phyloP scores from a whole-genome alignment of 208 protist species.

The Leptomonas pyrrhocoris region DNA sequence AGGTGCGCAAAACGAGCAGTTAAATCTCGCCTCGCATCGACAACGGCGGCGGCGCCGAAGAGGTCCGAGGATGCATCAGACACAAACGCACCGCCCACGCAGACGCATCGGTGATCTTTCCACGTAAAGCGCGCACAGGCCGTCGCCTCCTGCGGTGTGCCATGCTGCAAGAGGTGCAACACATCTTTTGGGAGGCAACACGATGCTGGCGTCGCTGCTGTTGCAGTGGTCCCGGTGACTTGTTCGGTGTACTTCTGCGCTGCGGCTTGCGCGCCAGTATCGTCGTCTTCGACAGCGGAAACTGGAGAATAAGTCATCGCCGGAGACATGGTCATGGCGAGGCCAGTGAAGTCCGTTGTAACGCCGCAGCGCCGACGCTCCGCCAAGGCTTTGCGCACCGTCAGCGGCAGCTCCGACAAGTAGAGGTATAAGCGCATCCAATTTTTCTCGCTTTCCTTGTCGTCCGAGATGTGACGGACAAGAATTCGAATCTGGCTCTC shows the following conservation, averaged over 20 bases:
- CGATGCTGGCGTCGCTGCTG: background rate
- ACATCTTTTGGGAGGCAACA: constrained; percentile 16
- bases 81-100: constrained; percentile 6
- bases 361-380: constrained; percentile 23
- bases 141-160: background rate
- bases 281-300: background rate
- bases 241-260: background rate
- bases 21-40: background rate
- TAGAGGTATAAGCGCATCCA: constrained; percentile 61
- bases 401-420: constrained; percentile 38
- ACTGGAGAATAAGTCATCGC: background rate
- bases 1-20: background rate
- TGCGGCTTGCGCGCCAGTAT: no score
- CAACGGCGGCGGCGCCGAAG: background rate
- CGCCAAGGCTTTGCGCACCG: constrained; percentile 13
- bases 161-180: constrained; percentile 26
- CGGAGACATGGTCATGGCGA: background rate
- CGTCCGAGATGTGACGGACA: constrained; percentile 13
- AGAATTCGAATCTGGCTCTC: constrained; percentile 37
- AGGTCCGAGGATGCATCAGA: background rate
- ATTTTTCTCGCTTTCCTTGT: constrained; percentile 7
- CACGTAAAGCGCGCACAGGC: constrained; percentile 15
- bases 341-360: background rate
- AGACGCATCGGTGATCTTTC: background rate
- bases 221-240: background rate